These are phyloP conservation scores for Piedraia hortae DNA, from an alignment of 2,329 filamentous ascomycete genomes.

Conservation along the genomic window DNA sequence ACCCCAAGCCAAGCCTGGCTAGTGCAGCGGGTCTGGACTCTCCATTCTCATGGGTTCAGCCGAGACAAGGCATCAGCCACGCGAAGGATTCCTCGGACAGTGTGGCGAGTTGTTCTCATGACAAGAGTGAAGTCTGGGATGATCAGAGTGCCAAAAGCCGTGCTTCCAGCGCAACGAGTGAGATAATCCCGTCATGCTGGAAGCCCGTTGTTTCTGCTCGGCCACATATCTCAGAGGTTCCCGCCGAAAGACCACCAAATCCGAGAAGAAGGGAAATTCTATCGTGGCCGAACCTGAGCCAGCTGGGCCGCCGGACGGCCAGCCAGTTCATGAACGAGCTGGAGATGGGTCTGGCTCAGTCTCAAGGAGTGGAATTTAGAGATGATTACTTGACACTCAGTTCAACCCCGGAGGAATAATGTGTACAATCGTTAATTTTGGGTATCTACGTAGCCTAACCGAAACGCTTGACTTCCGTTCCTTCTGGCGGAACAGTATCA, in stretches of 20 bases:
- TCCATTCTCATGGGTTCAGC: conserved; percentile 10
- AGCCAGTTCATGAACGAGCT: conserved; percentile 70
- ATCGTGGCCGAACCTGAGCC: conserved; percentile 44
- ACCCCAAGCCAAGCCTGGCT: no score
- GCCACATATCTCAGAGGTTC: conserved; percentile 4
- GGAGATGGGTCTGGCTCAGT: conserved; percentile 44
- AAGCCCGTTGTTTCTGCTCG: conserved; percentile 5
- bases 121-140: conserved; percentile 11
- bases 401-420: no score
- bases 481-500: conserved; percentile 45
- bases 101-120: conserved; percentile 4
- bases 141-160: conserved; percentile 6
- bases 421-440: no score
- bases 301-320: conserved; percentile 50
- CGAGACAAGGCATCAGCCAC: conserved; percentile 6
- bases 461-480: conserved; percentile 50
- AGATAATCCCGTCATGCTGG: conserved; percentile 6
- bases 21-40: conserved; percentile 6
- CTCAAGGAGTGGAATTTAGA: conserved; percentile 7
- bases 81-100: conserved; percentile 5
- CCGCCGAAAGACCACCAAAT: conserved; percentile 1
- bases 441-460: no score
- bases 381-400: conserved; percentile 8
- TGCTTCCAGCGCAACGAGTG: conserved; percentile 6
- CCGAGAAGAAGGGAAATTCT: conserved; percentile 13